Conservation (phyloP, 2,329 filamentous ascomycete genomes). For the Sarocladium brachiariae region DNA sequence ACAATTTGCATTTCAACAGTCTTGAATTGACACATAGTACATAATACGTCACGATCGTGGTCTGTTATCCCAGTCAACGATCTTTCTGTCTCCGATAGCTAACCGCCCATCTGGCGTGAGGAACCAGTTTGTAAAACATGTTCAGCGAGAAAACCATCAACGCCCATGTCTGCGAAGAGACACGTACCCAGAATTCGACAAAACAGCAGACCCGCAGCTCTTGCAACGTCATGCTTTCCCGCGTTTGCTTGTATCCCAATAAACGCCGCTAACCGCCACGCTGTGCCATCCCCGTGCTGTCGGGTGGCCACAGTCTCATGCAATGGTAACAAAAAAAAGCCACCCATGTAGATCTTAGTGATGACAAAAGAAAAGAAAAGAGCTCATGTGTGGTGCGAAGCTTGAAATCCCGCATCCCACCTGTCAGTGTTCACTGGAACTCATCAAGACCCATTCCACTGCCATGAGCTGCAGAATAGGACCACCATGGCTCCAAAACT, state of each 20-base stretch:
- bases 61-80: too few relatives aligned
- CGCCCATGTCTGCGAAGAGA: background rate
- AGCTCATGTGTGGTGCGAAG: background rate
- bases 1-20: too few relatives aligned
- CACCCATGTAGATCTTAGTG: background rate
- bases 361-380: background rate
- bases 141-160: background rate
- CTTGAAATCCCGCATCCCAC: too few relatives aligned
- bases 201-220: conserved; percentile 6
- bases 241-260: background rate
- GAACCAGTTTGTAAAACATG: background rate
- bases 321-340: background rate
- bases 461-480: conserved; percentile 13
- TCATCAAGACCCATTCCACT: conserved; percentile 37
- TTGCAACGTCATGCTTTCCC: conserved; percentile 7
- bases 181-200: background rate
- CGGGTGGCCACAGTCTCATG: background rate
- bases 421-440: too few relatives aligned
- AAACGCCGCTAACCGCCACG: background rate
- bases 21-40: too few relatives aligned
- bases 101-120: background rate
- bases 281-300: background rate
- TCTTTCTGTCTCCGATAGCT: background rate
- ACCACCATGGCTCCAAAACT: background rate
- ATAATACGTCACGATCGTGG: too few relatives aligned